These are phyloP conservation scores for Gracilariopsis chorda DNA, from an alignment of 23 red algal genomes.

Conservation along the genomic window DNA sequence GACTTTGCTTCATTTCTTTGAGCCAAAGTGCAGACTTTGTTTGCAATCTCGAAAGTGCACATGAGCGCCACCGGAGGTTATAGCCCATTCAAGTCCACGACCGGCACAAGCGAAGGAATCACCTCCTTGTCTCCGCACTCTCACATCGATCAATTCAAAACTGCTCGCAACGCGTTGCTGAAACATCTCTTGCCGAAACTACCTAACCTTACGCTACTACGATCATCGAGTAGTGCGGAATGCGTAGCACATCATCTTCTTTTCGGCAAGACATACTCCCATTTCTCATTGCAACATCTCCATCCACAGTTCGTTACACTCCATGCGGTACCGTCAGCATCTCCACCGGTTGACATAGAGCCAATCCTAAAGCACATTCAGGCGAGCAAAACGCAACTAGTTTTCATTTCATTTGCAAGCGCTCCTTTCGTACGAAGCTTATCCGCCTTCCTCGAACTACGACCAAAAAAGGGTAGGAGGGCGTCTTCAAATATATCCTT, in stretches of 20 bases:
- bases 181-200: neutral
- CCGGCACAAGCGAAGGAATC: too few relatives aligned
- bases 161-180: neutral
- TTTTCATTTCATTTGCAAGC: slow-evolving; percentile 6
- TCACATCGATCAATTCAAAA: too few relatives aligned
- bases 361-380: neutral
- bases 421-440: neutral
- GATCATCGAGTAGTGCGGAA: neutral
- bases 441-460: neutral
- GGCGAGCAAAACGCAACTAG: neutral
- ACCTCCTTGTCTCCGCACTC: too few relatives aligned
- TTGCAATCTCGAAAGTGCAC: too few relatives aligned
- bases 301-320: neutral
- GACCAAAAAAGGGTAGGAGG: neutral
- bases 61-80: too few relatives aligned
- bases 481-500: neutral
- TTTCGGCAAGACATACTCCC: neutral
- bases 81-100: too few relatives aligned
- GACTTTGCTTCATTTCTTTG: too few relatives aligned
- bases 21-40: too few relatives aligned
- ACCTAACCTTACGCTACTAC: neutral
- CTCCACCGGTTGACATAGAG: neutral
- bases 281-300: neutral
- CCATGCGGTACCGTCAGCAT: neutral
- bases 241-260: neutral